A percentile compares a stretch with the other conserved stretches of the same genome.
Conservation (phyloP, 2,329 filamentous ascomycete species). For the Metarhizium robertsii region DNA sequence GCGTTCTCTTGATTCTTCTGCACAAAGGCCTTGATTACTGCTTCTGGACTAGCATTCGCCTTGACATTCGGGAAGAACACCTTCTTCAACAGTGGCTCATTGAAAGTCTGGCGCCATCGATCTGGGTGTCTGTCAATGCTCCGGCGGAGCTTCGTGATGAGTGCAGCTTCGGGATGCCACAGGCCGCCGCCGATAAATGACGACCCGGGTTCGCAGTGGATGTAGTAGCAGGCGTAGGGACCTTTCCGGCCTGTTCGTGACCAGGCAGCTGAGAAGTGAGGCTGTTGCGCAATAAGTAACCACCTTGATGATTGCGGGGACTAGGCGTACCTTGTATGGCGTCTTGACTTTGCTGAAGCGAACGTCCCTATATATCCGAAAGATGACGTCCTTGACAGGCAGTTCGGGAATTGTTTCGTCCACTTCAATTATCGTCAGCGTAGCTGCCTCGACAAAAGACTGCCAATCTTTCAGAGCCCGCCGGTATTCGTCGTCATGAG, state of each 20-base stretch:
- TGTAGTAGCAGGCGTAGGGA: conserved; percentile 79
- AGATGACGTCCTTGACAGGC: conserved; percentile 76
- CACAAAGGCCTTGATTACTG: conserved; percentile 60
- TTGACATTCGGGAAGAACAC: conserved; percentile 48
- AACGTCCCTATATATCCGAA: conserved; percentile 80
- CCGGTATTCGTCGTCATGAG: conserved; percentile 71
- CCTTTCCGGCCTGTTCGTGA: conserved; percentile 82
- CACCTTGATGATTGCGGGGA: too few relatives aligned
- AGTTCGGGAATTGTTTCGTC: conserved; percentile 82
- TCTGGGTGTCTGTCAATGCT: conserved; percentile 67
- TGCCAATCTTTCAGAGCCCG: conserved; percentile 73
- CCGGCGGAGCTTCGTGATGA: conserved; percentile 58
- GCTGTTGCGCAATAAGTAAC: conserved; percentile 30
- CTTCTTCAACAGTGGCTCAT: conserved; percentile 48
- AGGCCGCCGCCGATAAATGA: conserved; percentile 74
- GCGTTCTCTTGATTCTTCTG: conserved; percentile 62
- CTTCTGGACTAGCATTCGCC: conserved; percentile 29
- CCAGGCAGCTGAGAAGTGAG: conserved; percentile 78
- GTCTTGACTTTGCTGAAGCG: conserved; percentile 78
- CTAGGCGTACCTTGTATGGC: conserved; percentile 66
- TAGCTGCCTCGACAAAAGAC: conserved; percentile 64
- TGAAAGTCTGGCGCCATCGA: conserved; percentile 59
- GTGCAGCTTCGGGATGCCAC: conserved; percentile 64
- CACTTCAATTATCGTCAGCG: conserved; percentile 57
- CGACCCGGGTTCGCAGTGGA: conserved; percentile 65